Evolutionary conservation across 768 basidiomycete species (phyloP).

Genomic region (Termitomyces titanicus): DNA sequence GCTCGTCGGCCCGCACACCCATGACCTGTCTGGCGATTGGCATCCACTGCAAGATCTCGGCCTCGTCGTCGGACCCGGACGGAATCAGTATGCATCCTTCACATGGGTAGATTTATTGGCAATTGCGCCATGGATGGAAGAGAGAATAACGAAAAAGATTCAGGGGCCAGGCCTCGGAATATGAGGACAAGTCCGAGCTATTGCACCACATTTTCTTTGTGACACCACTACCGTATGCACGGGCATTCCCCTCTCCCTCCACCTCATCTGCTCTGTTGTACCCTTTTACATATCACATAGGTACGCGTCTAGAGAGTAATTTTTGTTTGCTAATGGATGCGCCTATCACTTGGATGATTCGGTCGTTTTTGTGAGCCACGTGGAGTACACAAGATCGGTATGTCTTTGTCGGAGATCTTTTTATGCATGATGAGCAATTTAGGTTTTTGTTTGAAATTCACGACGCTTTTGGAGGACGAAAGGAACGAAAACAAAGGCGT

Average conservation of each 20-base stretch:
- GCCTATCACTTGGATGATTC: constrained; percentile 4
- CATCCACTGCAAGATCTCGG: constrained; percentile 44
- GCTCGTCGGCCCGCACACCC: constrained; percentile 42
- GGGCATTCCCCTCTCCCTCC: neutral
- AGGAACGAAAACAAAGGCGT: constrained; percentile 9
- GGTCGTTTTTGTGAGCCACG: constrained; percentile 9
- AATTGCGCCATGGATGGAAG: constrained; percentile 79
- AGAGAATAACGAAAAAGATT: constrained; percentile 58
- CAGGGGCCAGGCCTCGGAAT: constrained; percentile 72
- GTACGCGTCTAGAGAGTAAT: neutral
- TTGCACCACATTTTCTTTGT: neutral
- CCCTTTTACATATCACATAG: constrained; percentile 1
- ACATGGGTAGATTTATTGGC: constrained; percentile 64
- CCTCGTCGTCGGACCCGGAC: constrained; percentile 41
- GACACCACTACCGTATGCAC: neutral
- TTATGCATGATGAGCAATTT: constrained; percentile 9
- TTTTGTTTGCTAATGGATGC: neutral
- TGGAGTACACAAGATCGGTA: constrained; percentile 19
- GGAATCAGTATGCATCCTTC: constrained; percentile 67
- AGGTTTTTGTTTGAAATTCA: constrained; percentile 9
- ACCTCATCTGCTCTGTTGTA: neutral
- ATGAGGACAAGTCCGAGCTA: constrained; percentile 16
- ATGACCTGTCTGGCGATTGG: constrained; percentile 30
- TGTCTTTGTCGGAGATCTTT: constrained; percentile 12
- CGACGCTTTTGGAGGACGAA: constrained; percentile 1